These are phyloP conservation scores for Phytophthora palmivora DNA, from an alignment of 352 stramenopile genomes.

Conservation along the genomic window DNA sequence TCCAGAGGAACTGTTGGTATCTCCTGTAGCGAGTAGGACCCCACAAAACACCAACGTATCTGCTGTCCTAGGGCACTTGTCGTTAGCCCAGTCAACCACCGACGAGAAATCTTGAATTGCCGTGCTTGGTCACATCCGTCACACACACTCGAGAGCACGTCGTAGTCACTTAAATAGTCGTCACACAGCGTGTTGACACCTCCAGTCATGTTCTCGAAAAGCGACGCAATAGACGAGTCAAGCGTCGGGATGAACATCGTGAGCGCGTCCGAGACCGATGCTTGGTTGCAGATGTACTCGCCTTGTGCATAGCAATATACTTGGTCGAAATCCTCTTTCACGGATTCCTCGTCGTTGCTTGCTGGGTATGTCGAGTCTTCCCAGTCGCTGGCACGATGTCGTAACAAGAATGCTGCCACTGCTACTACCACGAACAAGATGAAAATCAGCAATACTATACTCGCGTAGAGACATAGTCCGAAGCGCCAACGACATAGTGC, in stretches of 20 bases:
- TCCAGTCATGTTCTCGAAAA: slow-evolving; percentile 63
- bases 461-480: slow-evolving; percentile 64
- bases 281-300: slow-evolving; percentile 73
- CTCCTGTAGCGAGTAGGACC: slow-evolving; percentile 47
- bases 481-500: slow-evolving; percentile 65
- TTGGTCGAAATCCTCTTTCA: slow-evolving; percentile 73
- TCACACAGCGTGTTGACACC: slow-evolving; percentile 73
- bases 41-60: slow-evolving; percentile 70
- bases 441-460: slow-evolving; percentile 58
- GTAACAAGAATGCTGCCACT: slow-evolving; percentile 52
- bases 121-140: slow-evolving; percentile 60
- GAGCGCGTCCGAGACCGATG: slow-evolving; percentile 57
- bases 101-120: slow-evolving; percentile 67
- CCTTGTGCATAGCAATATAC: slow-evolving; percentile 80
- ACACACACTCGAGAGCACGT: slow-evolving; percentile 53
- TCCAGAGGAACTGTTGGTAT: slow-evolving; percentile 33
- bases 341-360: slow-evolving; percentile 45
- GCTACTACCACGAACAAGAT: slow-evolving; percentile 58
- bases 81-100: slow-evolving; percentile 83
- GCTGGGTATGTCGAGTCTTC: slow-evolving; percentile 55
- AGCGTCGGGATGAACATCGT: slow-evolving; percentile 58
- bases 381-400: slow-evolving; percentile 58
- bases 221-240: slow-evolving; percentile 35
- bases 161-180: slow-evolving; percentile 40
- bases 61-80: slow-evolving; percentile 65